Percentiles rank a stretch among this genome's conserved stretches.
These are phyloP conservation scores for Parastagonospora nodorum DNA, from an alignment of 2,329 filamentous ascomycete species.

Conservation along the genomic window DNA sequence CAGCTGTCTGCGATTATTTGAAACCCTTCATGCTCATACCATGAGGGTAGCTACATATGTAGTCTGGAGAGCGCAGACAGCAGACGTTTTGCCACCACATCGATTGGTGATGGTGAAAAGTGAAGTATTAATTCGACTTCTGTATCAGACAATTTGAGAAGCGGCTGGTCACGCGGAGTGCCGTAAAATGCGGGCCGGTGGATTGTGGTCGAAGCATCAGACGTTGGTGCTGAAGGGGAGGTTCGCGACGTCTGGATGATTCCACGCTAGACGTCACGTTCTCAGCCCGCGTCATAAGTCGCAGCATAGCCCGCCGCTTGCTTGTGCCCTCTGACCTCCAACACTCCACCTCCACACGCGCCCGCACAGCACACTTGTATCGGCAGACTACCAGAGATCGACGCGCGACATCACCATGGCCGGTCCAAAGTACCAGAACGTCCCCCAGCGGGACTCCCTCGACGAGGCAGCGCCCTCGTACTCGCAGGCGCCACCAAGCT, in stretches of 20 bases:
- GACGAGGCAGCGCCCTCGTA: slow-evolving; percentile 63
- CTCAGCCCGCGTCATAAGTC: not conserved
- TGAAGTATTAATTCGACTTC: too few relatives aligned
- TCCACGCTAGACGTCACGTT: slow-evolving; percentile 1
- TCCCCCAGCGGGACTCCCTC: slow-evolving; percentile 85
- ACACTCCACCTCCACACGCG: not conserved
- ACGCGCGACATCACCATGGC: slow-evolving; percentile 59
- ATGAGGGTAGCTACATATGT: too few relatives aligned
- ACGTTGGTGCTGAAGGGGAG: too few relatives aligned
- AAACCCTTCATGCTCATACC: too few relatives aligned
- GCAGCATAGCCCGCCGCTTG: not conserved
- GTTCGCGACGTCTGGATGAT: not conserved
- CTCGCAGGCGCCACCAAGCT: slow-evolving; percentile 81
- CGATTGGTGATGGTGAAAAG: too few relatives aligned
- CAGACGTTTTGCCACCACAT: too few relatives aligned
- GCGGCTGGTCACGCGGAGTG: too few relatives aligned
- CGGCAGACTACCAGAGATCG: not conserved
- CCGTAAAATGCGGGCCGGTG: too few relatives aligned
- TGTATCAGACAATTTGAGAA: too few relatives aligned
- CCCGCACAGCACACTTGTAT: not conserved
- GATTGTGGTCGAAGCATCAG: too few relatives aligned
- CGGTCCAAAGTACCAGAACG: slow-evolving; percentile 80
- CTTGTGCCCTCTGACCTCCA: not conserved
- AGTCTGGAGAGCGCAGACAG: too few relatives aligned
- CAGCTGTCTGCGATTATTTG: too few relatives aligned